A percentile compares a stretch with the other conserved stretches of the same genome.
Evolutionary conservation across 176 grass and related monocot genomes (phyloP).

Genomic region (Phoenix dactylifera): DNA sequence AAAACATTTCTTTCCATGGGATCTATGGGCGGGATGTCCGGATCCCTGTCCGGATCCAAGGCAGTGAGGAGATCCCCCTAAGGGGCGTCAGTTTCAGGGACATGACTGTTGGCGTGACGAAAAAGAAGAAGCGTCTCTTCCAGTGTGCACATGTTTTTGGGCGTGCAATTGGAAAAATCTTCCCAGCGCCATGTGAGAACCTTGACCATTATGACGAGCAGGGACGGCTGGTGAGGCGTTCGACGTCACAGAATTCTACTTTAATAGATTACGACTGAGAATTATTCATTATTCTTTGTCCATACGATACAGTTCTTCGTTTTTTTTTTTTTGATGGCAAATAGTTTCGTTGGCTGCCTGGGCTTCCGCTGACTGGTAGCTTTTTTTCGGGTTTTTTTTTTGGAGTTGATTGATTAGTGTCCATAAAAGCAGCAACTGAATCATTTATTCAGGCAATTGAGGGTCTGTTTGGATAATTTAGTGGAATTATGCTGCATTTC

Average conservation of each 20-base stretch:
- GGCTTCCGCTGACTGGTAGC: too few species aligned
- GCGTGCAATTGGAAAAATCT: not conserved
- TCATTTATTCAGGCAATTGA: too few species aligned
- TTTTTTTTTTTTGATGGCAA: too few species aligned
- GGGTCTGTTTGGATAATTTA: too few species aligned
- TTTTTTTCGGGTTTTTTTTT: too few species aligned
- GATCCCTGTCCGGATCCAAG: conserved; percentile 3
- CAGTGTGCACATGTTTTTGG: conserved; percentile 8
- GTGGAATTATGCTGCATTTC: too few species aligned
- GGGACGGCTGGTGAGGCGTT: conserved; percentile 5
- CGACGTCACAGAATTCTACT: not conserved
- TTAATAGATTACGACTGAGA: conserved; percentile 1
- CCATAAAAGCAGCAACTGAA: too few species aligned
- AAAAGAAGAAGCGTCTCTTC: conserved; percentile 6
- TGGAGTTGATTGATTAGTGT: too few species aligned
- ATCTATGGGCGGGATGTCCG: conserved; percentile 9
- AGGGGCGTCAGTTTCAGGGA: not conserved
- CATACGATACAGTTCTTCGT: not conserved
- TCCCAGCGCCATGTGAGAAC: conserved; percentile 7
- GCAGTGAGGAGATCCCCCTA: conserved; percentile 10
- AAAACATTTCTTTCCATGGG: conserved; percentile 10
- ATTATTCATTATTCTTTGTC: not conserved
- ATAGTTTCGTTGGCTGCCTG: too few species aligned
- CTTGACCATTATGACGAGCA: conserved; percentile 5
- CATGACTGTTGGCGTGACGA: not conserved